Conservation (phyloP, 179 eudicot species). For the Pouteria campechiana region DNA sequence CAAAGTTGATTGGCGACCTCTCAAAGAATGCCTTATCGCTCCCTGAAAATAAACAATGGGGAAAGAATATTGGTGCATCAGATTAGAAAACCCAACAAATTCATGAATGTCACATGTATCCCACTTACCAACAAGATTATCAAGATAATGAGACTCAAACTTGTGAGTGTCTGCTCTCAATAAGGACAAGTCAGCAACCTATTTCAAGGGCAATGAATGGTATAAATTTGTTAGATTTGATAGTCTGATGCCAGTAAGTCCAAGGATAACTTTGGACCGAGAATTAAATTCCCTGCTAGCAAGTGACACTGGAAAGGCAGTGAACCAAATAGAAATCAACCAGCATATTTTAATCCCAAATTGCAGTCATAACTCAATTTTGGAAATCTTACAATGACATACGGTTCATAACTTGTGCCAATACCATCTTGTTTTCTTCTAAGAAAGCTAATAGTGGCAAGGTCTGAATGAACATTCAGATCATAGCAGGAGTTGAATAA, state of each 20-base stretch:
- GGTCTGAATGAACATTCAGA: too few relatives aligned
- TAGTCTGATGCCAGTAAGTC: too few relatives aligned
- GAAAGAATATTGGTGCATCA: conserved; percentile 1
- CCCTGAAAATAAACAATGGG: conserved; percentile 57
- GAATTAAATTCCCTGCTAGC: neutral
- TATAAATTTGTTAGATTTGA: neutral
- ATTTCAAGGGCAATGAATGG: conserved; percentile 8
- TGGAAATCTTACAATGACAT: too few relatives aligned
- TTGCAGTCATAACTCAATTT: too few relatives aligned
- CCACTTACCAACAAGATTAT: conserved; percentile 77
- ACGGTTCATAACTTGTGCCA: too few relatives aligned
- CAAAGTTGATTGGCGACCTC: conserved; percentile 85
- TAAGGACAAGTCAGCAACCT: conserved; percentile 73
- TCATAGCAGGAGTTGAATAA: too few relatives aligned
- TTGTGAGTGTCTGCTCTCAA: conserved; percentile 83
- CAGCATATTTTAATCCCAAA: too few relatives aligned
- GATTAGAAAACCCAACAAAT: neutral
- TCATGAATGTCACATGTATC: neutral
- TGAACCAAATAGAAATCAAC: too few relatives aligned
- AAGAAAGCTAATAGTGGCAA: too few relatives aligned
- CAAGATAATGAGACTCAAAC: conserved; percentile 78
- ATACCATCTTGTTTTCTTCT: too few relatives aligned
- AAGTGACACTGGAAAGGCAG: neutral
- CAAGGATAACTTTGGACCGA: neutral
- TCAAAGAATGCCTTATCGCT: conserved; percentile 54